Evolutionary conservation across 225 moss, liverwort and hornwort species (phyloP), one percentile per base, ranked within the genome.

Genomic region (Polytrichum commune): DNA sequence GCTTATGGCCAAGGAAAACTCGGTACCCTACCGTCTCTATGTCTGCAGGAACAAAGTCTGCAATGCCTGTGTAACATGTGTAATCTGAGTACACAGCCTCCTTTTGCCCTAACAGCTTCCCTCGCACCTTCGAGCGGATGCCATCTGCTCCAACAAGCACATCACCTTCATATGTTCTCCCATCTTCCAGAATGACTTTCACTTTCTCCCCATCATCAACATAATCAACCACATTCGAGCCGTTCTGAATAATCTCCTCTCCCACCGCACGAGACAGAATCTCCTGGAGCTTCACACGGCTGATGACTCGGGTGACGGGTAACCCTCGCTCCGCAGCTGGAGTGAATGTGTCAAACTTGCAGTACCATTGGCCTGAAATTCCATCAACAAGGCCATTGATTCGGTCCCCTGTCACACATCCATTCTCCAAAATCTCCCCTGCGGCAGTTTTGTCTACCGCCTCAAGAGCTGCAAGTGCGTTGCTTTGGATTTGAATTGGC

Each of bases 31-130:
- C 98, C 24, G 91, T 93, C 33, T 98, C 93, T 27, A 98, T 98
- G 73, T 98, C 98, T 7, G 90, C 87, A 5, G 98, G 98, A 19
- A 90, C 84, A 66, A 91, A 98, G 60, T 98, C 95, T 5, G 95
- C 95, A 32, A 98, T 98, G 29, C 98, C 98, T 2, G 98, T 95
- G 78, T 98, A 98, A 71, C 98, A 98, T 8, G 98, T 98, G 67
- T 95, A 98, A 66, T 95, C 95, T 1, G 98, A 87, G 69, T 95
- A 98, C 19, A 86, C 85, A 8, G 95, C 90, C 24, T 89, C n/a
- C 9, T 82, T 79, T 27, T 88, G 82, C 18, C 98, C 98, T 3
- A 98, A 62, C 28, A 98, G 68, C 64, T 95, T 93, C 57, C 66
- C 73, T 18, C 98, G 84, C 64, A 98, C 98, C 79, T 73, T 91